Evolutionary conservation across 441 rosid genomes (phyloP), one percentile per base, ranked within the genome.

Genomic region (Populus tomentosa): DNA sequence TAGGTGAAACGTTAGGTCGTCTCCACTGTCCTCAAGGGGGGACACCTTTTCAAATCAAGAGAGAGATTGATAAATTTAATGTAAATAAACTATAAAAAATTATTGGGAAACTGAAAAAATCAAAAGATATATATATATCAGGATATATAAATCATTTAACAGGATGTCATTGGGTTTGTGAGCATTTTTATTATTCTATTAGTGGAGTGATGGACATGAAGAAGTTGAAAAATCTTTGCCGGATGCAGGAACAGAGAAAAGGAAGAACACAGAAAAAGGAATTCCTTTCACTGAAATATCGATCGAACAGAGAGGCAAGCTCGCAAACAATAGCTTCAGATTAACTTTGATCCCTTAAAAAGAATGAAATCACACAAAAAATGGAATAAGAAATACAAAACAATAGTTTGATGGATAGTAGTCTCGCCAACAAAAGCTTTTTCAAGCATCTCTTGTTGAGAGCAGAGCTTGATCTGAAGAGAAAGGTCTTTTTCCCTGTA

Each of bases 381-480:
- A 16, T 53, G 61, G 61, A 53, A 53, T 53, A 18, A 18, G 20
- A 53, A 53, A 18, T 53, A 53, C 61, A 53, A 53, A 53, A 53
- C 8, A 53, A 6, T 6, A 6, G 18, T 18, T 53, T 53, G 61
- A 18, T 18, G 61, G 61, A 53, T 18, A 5, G 9, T 6, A 53
- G 61, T 18, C 61, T 53, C 21, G 0, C 21, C 20, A n/a, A 78
- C 84, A 50, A 87, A 88, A 16, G 89, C 91, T 24, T 80, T 66
- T 20, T 63, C 50, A 50, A 87, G 88, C 64, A 77, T 69, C 76
- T 72, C 42, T 76, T 35, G 66, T 71, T 3, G 82, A 70, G 72
- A 89, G 87, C 62, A 89, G 89, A 62, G 90, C 89, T 73, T 89
- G 84, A 80, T 89, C 89, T 0, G 93, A 85, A 10, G 87, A 75